phyloP scores from a whole-genome alignment of 257 asterid genomes.

The Plantago ovata region DNA sequence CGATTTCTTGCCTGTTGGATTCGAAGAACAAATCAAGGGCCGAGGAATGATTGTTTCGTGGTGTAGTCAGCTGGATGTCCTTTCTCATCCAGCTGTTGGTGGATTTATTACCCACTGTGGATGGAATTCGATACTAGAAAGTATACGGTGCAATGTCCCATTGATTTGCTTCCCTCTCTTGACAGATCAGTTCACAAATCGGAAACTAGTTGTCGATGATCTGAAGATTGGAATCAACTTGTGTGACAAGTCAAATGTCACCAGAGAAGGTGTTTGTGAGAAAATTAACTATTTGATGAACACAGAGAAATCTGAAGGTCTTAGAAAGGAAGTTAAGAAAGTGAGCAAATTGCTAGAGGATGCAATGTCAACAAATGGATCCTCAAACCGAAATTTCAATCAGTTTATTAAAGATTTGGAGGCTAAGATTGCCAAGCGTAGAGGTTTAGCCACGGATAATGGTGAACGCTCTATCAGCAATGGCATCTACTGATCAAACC shows the following conservation, averaged over 20 bases:
- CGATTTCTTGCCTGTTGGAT: constrained; percentile 29
- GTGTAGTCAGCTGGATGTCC: constrained; percentile 38
- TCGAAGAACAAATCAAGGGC: constrained; percentile 20
- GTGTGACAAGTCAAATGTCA: constrained; percentile 21
- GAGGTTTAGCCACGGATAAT: background rate
- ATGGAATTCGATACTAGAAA: constrained; percentile 58
- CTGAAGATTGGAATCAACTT: constrained; percentile 52
- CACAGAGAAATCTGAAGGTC: constrained; percentile 24
- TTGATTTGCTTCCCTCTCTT: constrained; percentile 42
- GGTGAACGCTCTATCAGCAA: background rate
- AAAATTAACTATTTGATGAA: constrained; percentile 37
- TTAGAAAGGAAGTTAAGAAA: constrained; percentile 28
- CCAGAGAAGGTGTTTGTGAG: constrained; percentile 28
- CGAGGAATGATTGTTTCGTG: constrained; percentile 44
- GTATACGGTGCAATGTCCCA: constrained; percentile 39
- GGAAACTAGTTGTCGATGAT: constrained; percentile 55
- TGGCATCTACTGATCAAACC: background rate
- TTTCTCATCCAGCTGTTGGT: constrained; percentile 42
- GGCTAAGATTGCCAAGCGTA: constrained; percentile 19
- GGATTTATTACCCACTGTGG: constrained; percentile 61
- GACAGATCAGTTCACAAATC: constrained; percentile 45
- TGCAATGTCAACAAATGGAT: constrained; percentile 29
- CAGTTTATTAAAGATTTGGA: constrained; percentile 36
- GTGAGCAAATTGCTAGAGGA: constrained; percentile 20
- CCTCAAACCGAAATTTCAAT: constrained; percentile 30